phyloP scores from a whole-genome alignment of 2,329 filamentous ascomycete species.

The Talaromyces sp. region DNA sequence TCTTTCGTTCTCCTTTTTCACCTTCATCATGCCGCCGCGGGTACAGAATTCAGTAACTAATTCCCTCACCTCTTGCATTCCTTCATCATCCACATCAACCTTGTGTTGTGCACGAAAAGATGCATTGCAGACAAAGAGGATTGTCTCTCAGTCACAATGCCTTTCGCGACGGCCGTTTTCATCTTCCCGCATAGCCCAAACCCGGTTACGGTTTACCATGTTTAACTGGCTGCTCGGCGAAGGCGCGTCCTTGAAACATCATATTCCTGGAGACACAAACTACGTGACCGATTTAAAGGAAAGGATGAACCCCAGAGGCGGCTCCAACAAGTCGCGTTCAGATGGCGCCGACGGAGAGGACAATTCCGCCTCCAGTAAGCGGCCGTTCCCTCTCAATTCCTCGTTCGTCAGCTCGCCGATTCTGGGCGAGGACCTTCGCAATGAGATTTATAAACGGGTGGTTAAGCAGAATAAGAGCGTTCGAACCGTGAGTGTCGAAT shows the following conservation, averaged over 20 bases:
- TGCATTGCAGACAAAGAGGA: conserved; percentile 11
- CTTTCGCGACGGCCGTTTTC: conserved; percentile 28
- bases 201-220: conserved; percentile 52
- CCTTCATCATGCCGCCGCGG: conserved; percentile 34
- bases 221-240: conserved; percentile 53
- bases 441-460: conserved; percentile 69
- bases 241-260: conserved; percentile 27
- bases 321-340: conserved; percentile 2
- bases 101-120: conserved; percentile 14
- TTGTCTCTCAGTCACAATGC: conserved; percentile 3
- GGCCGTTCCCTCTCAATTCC: conserved; percentile 71
- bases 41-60: conserved; percentile 33
- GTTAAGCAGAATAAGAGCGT: conserved; percentile 63
- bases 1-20: neutral
- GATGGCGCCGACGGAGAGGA: neutral
- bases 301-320: conserved; percentile 3
- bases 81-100: conserved; percentile 24
- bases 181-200: conserved; percentile 33
- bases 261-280: conserved; percentile 28
- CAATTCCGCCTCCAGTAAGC: conserved; percentile 19
- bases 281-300: conserved; percentile 22
- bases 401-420: conserved; percentile 68
- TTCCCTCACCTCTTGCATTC: conserved; percentile 18
- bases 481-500: conserved; percentile 70
- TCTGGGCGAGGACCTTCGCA: conserved; percentile 66